phyloP scores from a whole-genome alignment of 768 basidiomycete genomes.

The Leucosporidium creatinivorum region DNA sequence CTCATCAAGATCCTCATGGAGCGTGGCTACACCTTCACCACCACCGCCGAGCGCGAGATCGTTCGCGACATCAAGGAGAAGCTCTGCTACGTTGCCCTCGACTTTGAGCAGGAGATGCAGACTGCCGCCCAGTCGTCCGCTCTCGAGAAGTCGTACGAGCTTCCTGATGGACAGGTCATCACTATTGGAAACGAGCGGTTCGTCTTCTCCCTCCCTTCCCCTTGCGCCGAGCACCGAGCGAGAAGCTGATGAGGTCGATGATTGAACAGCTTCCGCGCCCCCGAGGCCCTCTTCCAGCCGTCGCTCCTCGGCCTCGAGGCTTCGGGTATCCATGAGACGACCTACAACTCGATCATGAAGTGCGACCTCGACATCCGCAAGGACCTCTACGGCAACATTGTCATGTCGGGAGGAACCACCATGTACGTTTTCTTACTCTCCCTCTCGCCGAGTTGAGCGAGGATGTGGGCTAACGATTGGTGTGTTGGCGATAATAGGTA shows the following conservation, averaged over 20 bases:
- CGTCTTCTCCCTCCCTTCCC: background rate
- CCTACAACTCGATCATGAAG: slow-evolving; percentile 94
- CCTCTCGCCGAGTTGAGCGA: background rate
- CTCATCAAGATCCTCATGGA: slow-evolving; percentile 92
- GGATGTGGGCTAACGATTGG: background rate
- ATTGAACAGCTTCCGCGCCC: slow-evolving; percentile 76
- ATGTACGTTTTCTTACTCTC: slow-evolving; percentile 51
- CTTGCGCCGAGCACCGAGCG: background rate
- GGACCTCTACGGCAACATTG: slow-evolving; percentile 90
- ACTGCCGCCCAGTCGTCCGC: slow-evolving; percentile 46
- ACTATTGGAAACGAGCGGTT: slow-evolving; percentile 51
- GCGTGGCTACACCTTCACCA: slow-evolving; percentile 88
- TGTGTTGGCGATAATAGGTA: slow-evolving; percentile 49
- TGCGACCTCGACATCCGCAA: slow-evolving; percentile 95
- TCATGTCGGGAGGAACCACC: slow-evolving; percentile 92
- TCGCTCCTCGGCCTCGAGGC: slow-evolving; percentile 94
- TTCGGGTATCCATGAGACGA: slow-evolving; percentile 93
- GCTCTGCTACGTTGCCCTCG: slow-evolving; percentile 88
- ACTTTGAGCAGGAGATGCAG: slow-evolving; percentile 92
- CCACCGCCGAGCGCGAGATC: slow-evolving; percentile 93
- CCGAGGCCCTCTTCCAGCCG: slow-evolving; percentile 95
- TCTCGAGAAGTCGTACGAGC: slow-evolving; percentile 74
- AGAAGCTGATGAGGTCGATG: no score
- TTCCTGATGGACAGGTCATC: slow-evolving; percentile 91
- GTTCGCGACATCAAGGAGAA: slow-evolving; percentile 98